Evolutionary conservation across 139 green algal genomes (phyloP).

Genomic region (Eudorina sp.): DNA sequence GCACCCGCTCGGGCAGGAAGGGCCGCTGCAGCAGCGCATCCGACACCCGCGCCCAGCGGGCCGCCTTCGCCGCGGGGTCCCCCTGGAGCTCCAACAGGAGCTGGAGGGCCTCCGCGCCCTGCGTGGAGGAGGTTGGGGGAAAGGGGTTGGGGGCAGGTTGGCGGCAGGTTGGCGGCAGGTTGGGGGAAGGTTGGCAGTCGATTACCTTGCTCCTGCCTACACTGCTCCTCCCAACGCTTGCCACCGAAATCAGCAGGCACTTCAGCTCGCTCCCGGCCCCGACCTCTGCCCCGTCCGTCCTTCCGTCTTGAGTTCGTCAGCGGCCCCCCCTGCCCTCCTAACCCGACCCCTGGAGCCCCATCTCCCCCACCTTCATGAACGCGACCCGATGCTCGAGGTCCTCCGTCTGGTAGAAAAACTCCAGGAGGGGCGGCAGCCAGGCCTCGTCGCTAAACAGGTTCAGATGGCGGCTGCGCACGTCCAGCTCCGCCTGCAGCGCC

Average conservation of each 20-base stretch:
- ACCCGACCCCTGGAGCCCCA: too few relatives aligned
- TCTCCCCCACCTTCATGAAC: constrained; percentile 56
- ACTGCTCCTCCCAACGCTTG: too few relatives aligned
- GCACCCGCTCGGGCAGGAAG: constrained; percentile 51
- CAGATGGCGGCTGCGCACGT: constrained; percentile 42
- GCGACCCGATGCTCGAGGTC: constrained; percentile 19
- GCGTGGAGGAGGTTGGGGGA: background rate
- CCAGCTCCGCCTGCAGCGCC: constrained; percentile 36
- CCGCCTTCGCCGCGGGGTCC: constrained; percentile 44
- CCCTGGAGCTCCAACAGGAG: constrained; percentile 64
- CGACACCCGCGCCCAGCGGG: constrained; percentile 52
- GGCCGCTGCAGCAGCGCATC: constrained; percentile 51
- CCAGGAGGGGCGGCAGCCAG: constrained; percentile 62
- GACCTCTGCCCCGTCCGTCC: too few relatives aligned
- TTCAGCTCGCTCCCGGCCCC: too few relatives aligned
- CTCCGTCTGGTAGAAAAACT: constrained; percentile 67
- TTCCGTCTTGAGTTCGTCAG: background rate
- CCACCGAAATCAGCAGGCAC: too few relatives aligned
- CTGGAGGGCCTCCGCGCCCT: constrained; percentile 62
- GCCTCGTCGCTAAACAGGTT: constrained; percentile 64
- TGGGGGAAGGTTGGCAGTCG: background rate
- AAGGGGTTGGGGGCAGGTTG: too few relatives aligned
- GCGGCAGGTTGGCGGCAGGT: background rate
- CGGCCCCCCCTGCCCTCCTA: too few relatives aligned
- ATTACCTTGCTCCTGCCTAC: too few relatives aligned